Evolutionary conservation across 345 rosid species (phyloP).

Genomic region (Salix dunnii): DNA sequence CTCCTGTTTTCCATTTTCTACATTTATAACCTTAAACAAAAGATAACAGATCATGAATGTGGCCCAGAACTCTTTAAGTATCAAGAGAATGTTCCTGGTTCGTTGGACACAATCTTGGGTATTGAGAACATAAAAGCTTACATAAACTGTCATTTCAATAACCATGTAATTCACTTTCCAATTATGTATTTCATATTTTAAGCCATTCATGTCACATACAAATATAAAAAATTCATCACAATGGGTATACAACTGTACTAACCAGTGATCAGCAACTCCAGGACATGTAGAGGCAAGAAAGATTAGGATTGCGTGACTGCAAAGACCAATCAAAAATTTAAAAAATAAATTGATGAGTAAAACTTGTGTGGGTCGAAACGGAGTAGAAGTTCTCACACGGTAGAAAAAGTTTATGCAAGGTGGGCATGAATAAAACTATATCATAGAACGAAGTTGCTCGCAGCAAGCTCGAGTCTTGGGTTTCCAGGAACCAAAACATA

Average conservation of each 20-base stretch:
- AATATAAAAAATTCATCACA: background rate
- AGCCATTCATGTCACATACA: background rate
- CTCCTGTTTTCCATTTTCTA: too few relatives aligned
- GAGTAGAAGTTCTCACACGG: background rate
- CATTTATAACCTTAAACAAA: too few relatives aligned
- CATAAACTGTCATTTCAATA: background rate
- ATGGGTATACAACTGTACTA: constrained; percentile 16
- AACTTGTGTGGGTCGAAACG: background rate
- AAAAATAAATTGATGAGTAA: background rate
- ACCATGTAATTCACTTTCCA: too few relatives aligned
- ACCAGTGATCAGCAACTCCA: constrained; percentile 85
- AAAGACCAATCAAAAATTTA: constrained; percentile 1
- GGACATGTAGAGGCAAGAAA: constrained; percentile 76
- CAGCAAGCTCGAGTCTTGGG: background rate
- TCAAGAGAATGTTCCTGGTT: too few relatives aligned
- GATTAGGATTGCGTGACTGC: constrained; percentile 82
- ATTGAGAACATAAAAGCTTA: background rate
- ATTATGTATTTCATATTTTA: background rate
- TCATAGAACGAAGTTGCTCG: background rate
- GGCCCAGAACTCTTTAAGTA: too few relatives aligned
- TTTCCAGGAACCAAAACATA: background rate
- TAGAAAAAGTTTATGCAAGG: too few relatives aligned
- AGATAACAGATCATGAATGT: too few relatives aligned
- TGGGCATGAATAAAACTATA: background rate
- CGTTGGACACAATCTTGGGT: background rate